phyloP scores from a whole-genome alignment of 2,329 filamentous ascomycete species.

The Alternaria solani region DNA sequence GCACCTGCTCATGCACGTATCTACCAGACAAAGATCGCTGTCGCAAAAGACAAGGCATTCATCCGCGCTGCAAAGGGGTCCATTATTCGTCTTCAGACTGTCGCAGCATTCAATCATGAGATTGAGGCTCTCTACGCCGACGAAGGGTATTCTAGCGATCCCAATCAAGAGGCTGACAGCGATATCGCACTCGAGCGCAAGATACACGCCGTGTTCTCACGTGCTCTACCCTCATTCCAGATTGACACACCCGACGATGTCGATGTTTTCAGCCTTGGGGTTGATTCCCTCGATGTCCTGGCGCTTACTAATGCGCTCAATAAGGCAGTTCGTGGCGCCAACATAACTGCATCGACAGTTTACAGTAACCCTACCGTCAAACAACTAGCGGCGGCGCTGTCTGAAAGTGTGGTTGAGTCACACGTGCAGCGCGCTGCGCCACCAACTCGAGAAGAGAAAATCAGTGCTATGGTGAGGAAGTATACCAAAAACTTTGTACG shows the following conservation, averaged over 20 bases:
- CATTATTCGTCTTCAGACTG: conserved; percentile 31
- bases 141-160: conserved; percentile 7
- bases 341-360: conserved; percentile 1
- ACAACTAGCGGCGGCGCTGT: background rate
- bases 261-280: conserved; percentile 5
- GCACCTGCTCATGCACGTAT: conserved; percentile 37
- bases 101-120: conserved; percentile 30
- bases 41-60: conserved; percentile 24
- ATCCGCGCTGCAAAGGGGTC: conserved; percentile 37
- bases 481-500: conserved; percentile 2
- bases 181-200: background rate
- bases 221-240: background rate
- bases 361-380: conserved; percentile 4
- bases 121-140: conserved; percentile 31
- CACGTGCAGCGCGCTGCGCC: background rate
- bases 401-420: background rate
- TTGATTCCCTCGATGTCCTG: conserved; percentile 7
- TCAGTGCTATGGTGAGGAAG: conserved; percentile 5
- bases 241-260: background rate
- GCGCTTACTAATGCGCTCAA: conserved; percentile 8
- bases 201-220: background rate
- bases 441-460: conserved; percentile 1
- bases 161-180: background rate
- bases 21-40: conserved; percentile 19
- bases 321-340: background rate